Base-by-base conservation (phyloP, 192 early-diverging fungal genomes). In the Coemansia sp. region DNA sequence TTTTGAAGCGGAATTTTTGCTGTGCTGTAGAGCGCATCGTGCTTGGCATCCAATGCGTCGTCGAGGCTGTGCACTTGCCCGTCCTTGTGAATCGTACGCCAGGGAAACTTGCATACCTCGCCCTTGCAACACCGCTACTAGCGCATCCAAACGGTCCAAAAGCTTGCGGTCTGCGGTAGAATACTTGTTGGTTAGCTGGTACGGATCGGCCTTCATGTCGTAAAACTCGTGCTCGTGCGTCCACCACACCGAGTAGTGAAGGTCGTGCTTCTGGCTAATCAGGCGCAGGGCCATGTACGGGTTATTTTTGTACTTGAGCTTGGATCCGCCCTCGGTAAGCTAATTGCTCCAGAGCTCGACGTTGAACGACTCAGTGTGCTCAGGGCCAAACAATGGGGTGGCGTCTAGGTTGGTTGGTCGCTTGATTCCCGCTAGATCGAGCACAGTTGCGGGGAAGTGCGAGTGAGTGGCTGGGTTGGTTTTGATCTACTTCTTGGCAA, bases 381-480 rank as follows among this genome's bases (percentile, higher is more conserved):
- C 67, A 26, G 77, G 76, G 37, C 40, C 59, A 14, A 60, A 60
- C 59, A 60, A 20, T 9, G 59, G 40, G 18, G 59, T 60, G n/a
- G 59, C 59, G 21, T 60, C 59, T 10, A 60, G 37, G 31, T 38
- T 38, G 59, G 21, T 38, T 18, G 59, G 59, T 3, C 59, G 59
- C 51, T 86, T 83, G 10, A 75, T 77, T 31, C 78, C 71, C 0
- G 89, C 87, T 1, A 90, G 59, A n/a, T 80, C 72, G 28, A 88
- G 70, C 43, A 90, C 71, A 0, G 89, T 90, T 0, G 89, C 84
- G 0, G 86, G 85, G 55, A 90, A 66, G 57, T 89, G 85, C 13
- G 83, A 84, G 53, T 89, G 88, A 0, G 84, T 77, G 10, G 83
- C 80, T 9, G 83, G 74, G 11, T 79, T 68, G 28, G 82, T 70